A percentile compares a stretch with the other conserved stretches of the same genome.
Evolutionary conservation across 2,329 filamentous ascomycete species (phyloP).

Genomic region (Diatrype stigma): DNA sequence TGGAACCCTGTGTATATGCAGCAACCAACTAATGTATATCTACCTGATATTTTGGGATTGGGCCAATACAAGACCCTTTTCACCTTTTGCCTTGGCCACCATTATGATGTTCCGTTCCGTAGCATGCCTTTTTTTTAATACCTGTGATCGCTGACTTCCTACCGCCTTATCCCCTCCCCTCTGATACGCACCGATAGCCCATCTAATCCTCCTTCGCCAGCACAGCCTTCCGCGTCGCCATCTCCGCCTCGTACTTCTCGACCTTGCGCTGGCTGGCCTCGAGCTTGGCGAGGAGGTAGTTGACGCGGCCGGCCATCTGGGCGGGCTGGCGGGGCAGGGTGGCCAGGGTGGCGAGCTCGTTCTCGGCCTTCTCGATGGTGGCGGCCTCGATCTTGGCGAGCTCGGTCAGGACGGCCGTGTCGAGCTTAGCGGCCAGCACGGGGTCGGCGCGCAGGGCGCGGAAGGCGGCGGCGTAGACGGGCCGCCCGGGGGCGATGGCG

Average conservation of each 20-base stretch:
- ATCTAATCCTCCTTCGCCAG: constrained; percentile 37
- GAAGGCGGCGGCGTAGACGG: constrained; percentile 86
- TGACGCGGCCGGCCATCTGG: constrained; percentile 62
- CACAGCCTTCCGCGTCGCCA: constrained; percentile 66
- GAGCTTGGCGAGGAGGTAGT: constrained; percentile 72
- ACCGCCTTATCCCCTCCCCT: no score
- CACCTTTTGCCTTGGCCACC: no score
- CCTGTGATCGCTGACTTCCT: no score
- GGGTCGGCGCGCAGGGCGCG: constrained; percentile 64
- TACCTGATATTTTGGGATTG: no score
- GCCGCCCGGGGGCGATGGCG: constrained; percentile 73
- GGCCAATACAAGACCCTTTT: no score
- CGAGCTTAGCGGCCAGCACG: constrained; percentile 69
- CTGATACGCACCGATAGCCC: background rate
- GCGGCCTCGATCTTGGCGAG: constrained; percentile 67
- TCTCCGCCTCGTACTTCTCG: constrained; percentile 68
- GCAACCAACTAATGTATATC: no score
- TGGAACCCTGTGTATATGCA: no score
- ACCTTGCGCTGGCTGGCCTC: constrained; percentile 71
- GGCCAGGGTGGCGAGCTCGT: constrained; percentile 69
- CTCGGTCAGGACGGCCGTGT: constrained; percentile 65
- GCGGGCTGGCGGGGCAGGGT: constrained; percentile 65
- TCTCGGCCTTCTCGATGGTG: constrained; percentile 73
- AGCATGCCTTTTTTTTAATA: background rate
- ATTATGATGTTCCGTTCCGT: no score